phyloP scores from a whole-genome alignment of 495 filamentous ascomycete genomes.

The Xylaria intraflava region DNA sequence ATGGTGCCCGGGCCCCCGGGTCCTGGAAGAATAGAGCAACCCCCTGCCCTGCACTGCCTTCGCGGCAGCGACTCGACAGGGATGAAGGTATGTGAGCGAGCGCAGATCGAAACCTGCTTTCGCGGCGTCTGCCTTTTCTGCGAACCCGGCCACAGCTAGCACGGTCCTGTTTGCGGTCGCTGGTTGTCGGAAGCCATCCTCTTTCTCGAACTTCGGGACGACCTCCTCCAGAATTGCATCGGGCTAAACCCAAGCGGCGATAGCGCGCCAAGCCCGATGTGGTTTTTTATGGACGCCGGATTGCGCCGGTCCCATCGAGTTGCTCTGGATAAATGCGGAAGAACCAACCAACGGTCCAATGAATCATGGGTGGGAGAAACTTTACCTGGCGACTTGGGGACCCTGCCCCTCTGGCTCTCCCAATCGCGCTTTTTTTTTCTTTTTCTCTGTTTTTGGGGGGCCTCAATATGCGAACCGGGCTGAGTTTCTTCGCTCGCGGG shows the following conservation, averaged over 20 bases:
- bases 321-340: conserved; percentile 13
- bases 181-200: background rate
- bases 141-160: too few relatives aligned
- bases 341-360: conserved; percentile 10
- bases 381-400: too few relatives aligned
- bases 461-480: too few relatives aligned
- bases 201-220: conserved; percentile 12
- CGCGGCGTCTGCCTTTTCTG: conserved; percentile 2
- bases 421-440: too few relatives aligned
- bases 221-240: conserved; percentile 8
- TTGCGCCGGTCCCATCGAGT: background rate
- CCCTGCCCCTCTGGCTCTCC: too few relatives aligned
- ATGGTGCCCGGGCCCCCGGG: background rate
- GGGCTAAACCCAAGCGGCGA: background rate
- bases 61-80: conserved; percentile 2
- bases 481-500: too few relatives aligned
- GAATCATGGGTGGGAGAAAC: too few relatives aligned
- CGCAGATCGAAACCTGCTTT: background rate
- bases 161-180: background rate
- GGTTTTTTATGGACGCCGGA: too few relatives aligned
- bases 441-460: too few relatives aligned
- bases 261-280: background rate
- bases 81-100: background rate
- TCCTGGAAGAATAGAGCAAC: conserved; percentile 1
- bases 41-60: background rate